Base-by-base conservation (phyloP, 345 rosid species). In the Excoecaria cochinchinensis region DNA sequence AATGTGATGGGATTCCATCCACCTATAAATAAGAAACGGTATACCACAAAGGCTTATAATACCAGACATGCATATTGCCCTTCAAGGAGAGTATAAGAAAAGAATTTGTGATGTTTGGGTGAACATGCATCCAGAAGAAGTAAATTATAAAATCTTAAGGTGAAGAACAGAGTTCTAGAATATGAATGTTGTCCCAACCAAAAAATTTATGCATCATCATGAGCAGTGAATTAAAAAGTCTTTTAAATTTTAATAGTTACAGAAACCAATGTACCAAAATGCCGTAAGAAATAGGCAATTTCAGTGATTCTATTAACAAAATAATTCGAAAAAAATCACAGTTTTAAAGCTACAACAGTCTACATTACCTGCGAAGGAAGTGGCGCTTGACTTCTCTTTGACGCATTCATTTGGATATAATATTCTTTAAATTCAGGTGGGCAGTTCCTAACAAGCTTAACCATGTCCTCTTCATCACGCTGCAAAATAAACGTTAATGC, bases 351-450 rank as follows among this genome's bases (percentile, higher is more conserved):
- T 48, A 66, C 21, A 73, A 80, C 48, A 70, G 38, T 67, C 16
- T 47, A 69, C 40, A 55, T 78, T 86, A 92, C 97, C 92, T 91
- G 90, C 4, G 97, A 89, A 67, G 91, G 97, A 81, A 87, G 90
- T 50, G 99, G 97, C 46, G 92, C 91, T 84, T 95, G 97, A 82
- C 97, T 90, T 85, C 97, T 87, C 85, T 92, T 92, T 70, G 97
- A 91, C 55, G 91, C 91, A 81, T 95, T 95, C 97, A 95, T 95
- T 82, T 95, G 99, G 56, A 92, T 80, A 80, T 92, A 92, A 76
- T 92, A 95, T 83, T 88, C 94, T 74, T 91, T 94, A 73, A 91
- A 95, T 82, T 95, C 97, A 21, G 88, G 60, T 21, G 85, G 86
- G 82, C 97, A 92, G 74, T 82, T 91, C 76, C 92, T 88, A 50